phyloP scores from a whole-genome alignment of 78 protist species.

The Dictyostelium firmibasis region DNA sequence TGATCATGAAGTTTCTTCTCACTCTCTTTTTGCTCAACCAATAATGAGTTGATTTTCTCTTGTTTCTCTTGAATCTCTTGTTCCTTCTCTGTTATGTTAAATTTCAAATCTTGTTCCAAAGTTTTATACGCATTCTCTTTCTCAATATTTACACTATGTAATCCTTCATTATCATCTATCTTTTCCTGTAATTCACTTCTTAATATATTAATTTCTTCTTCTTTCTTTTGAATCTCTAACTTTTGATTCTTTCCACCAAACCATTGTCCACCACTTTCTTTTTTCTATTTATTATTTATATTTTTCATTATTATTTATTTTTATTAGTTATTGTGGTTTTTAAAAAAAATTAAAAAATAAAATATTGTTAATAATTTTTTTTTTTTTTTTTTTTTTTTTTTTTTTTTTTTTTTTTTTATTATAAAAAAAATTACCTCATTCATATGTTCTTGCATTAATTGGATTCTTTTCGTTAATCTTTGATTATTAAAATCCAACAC shows the following conservation, averaged over 20 bases:
- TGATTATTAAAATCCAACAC: constrained; percentile 73
- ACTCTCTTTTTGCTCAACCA: constrained; percentile 26
- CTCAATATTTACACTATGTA: constrained; percentile 60
- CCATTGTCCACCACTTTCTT: constrained; percentile 36
- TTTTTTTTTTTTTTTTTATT: not conserved
- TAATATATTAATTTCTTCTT: constrained; percentile 64
- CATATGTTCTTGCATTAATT: constrained; percentile 57
- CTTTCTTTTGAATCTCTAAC: constrained; percentile 55
- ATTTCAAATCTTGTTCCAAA: constrained; percentile 13
- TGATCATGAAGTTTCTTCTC: constrained; percentile 29
- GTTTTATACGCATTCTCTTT: constrained; percentile 66
- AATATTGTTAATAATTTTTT: not conserved
- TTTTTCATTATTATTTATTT: too few relatives aligned
- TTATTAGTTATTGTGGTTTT: not conserved
- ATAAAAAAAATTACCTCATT: not conserved
- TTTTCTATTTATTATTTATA: not conserved
- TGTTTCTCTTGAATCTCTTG: constrained; percentile 22
- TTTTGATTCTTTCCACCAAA: constrained; percentile 15
- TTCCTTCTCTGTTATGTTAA: not conserved
- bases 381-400: not conserved
- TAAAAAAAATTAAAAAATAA: too few relatives aligned
- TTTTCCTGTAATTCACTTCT: constrained; percentile 55
- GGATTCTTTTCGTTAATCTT: constrained; percentile 62
- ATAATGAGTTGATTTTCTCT: constrained; percentile 1
- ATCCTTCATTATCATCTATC: constrained; percentile 64